Percentiles rank a stretch among this genome's conserved stretches.
Conservation (phyloP, 306 rosid species). For the Gastrolobium villosum region DNA sequence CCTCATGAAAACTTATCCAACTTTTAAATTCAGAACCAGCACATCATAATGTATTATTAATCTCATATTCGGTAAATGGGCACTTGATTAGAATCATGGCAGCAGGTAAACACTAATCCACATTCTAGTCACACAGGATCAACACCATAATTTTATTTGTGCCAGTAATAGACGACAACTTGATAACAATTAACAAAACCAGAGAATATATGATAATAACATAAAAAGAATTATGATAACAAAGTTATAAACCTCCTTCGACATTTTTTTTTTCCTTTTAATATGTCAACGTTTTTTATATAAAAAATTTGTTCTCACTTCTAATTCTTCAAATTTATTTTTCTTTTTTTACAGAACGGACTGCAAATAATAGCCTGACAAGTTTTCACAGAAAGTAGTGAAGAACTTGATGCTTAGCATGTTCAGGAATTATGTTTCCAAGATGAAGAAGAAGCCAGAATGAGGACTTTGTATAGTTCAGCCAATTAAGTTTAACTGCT, state of each 20-base stretch:
- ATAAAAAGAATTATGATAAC: conserved; percentile 19
- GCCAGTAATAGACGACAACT: conserved; percentile 32
- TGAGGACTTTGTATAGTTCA: conserved; percentile 22
- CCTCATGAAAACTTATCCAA: conserved; percentile 32
- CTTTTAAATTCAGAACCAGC: conserved; percentile 35
- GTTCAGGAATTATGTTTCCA: conserved; percentile 19
- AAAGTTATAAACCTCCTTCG: conserved; percentile 24
- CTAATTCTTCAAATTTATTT: not conserved
- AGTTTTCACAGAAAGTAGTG: conserved; percentile 18
- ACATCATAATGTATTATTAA: conserved; percentile 22
- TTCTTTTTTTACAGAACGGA: not conserved
- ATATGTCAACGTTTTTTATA: conserved; percentile 6
- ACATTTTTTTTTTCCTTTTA: not conserved
- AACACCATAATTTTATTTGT: conserved; percentile 14
- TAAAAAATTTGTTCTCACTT: conserved; percentile 11
- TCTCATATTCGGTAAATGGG: not conserved
- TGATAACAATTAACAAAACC: conserved; percentile 9
- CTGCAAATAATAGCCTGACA: conserved; percentile 26
- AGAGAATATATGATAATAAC: not conserved
- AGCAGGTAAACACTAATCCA: conserved; percentile 26
- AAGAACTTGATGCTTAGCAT: conserved; percentile 23
- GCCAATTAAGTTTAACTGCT: conserved; percentile 35
- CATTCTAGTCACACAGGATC: conserved; percentile 16
- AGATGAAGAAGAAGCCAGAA: conserved; percentile 25
- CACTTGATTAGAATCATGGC: conserved; percentile 35